Conservation (phyloP, 768 basidiomycete species). For the Hortiboletus flavorubellus region DNA sequence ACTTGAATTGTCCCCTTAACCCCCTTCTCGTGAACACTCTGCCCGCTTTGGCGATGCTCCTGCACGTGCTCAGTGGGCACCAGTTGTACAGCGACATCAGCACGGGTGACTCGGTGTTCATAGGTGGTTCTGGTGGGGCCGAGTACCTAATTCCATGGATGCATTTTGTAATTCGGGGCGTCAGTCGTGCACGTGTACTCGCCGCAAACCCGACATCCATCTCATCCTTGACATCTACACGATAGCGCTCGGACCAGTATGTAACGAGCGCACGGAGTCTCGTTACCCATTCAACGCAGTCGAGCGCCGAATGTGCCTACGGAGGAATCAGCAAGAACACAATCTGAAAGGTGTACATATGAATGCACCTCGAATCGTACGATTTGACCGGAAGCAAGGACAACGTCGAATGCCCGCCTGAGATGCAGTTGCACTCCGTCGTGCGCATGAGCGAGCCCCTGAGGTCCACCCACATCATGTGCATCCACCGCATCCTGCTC, state of each 20-base stretch:
- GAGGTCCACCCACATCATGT: conserved; percentile 65
- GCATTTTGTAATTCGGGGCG: conserved; percentile 43
- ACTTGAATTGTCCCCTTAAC: conserved; percentile 76
- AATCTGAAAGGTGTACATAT: background rate
- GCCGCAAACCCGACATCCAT: conserved; percentile 68
- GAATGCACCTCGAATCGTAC: conserved; percentile 73
- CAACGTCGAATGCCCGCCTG: conserved; percentile 74
- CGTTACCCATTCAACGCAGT: conserved; percentile 84
- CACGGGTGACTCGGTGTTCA: conserved; percentile 53
- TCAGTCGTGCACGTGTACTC: conserved; percentile 53
- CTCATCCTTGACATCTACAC: conserved; percentile 71
- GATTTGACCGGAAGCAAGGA: conserved; percentile 63
- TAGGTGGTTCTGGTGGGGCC: conserved; percentile 47
- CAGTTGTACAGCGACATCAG: conserved; percentile 75
- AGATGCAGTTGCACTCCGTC: conserved; percentile 50
- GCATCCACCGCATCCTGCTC: conserved; percentile 43
- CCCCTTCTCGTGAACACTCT: conserved; percentile 72
- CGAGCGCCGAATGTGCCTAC: conserved; percentile 60
- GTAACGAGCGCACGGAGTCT: conserved; percentile 62
- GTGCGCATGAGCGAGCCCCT: conserved; percentile 38
- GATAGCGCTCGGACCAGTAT: conserved; percentile 81
- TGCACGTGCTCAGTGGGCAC: conserved; percentile 82
- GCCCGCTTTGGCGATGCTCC: conserved; percentile 69
- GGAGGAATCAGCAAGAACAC: background rate
- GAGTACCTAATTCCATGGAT: conserved; percentile 38